Conservation (phyloP, 306 rosid genomes). For the Oxytropis ochrocephala region DNA sequence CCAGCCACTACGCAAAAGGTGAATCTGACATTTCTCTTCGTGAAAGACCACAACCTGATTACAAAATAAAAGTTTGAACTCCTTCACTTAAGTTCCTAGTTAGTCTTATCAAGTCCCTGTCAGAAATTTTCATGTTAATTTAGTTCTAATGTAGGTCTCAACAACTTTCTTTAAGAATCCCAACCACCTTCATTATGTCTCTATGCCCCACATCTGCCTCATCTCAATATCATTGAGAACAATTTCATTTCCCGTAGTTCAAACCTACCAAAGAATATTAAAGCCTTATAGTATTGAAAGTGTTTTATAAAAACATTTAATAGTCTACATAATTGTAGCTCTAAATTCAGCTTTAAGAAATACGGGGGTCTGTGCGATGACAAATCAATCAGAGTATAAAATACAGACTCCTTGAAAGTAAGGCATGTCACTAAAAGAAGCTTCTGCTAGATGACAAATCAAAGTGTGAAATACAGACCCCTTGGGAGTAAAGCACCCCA, state of each 20-base stretch:
- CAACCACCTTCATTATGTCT: neutral
- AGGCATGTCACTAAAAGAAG: neutral
- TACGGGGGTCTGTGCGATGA: neutral
- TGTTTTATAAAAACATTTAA: neutral
- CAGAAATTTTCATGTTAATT: neutral
- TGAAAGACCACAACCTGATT: too few relatives aligned
- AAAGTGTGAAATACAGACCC: neutral
- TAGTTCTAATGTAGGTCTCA: neutral
- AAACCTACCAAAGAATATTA: neutral
- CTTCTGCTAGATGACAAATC: neutral
- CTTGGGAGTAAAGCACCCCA: neutral
- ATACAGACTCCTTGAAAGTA: neutral
- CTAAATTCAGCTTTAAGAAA: neutral
- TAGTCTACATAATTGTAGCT: neutral
- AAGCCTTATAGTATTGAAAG: neutral
- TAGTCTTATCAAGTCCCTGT: neutral
- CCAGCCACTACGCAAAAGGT: too few relatives aligned
- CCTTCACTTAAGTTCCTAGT: neutral
- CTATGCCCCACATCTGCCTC: neutral
- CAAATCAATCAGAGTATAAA: neutral
- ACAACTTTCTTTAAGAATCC: neutral
- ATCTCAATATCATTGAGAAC: neutral
- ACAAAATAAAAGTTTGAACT: too few relatives aligned
- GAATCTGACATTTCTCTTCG: too few relatives aligned
- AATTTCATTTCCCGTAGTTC: neutral